Evolutionary conservation across 345 rosid genomes (phyloP).

Genomic region (Arabis alpina): DNA sequence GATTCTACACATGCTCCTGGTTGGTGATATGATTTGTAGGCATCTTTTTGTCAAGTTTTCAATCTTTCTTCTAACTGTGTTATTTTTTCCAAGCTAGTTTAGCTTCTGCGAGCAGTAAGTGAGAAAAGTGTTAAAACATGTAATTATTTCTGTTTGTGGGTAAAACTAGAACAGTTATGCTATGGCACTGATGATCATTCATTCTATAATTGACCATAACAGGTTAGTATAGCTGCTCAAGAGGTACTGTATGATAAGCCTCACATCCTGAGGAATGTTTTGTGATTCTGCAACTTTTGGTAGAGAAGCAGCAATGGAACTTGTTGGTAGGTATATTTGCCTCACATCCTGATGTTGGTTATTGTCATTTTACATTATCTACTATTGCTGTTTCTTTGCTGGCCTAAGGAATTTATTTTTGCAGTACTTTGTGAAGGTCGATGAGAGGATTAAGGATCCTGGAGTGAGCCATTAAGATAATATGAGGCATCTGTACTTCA

Average conservation of each 20-base stretch:
- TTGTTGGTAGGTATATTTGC: conserved; percentile 98
- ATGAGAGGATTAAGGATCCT: conserved; percentile 97
- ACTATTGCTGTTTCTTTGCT: conserved; percentile 9
- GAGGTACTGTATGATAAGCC: conserved; percentile 93
- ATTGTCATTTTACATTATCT: conserved; percentile 28
- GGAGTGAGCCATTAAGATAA: conserved; percentile 98
- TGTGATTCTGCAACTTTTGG: conserved; percentile 99
- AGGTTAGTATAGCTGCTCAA: conserved; percentile 97
- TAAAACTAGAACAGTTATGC: conserved; percentile 24
- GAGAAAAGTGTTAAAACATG: conserved; percentile 23
- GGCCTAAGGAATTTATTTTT: conserved; percentile 27
- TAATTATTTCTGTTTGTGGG: conserved; percentile 19
- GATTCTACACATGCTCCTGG: conserved; percentile 96
- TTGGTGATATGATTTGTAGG: conserved; percentile 50
- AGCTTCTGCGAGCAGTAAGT: conserved; percentile 93
- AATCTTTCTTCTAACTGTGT: conserved; percentile 31
- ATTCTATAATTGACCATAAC: conserved; percentile 46
- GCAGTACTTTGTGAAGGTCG: conserved; percentile 98
- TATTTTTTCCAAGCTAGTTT: conserved; percentile 76
- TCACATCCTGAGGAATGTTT: conserved; percentile 97
- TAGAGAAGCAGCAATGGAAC: conserved; percentile 98
- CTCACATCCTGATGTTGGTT: conserved; percentile 95
- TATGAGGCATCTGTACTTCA: conserved; percentile 93
- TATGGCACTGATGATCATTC: conserved; percentile 36
- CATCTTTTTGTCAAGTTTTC: neutral